A percentile compares a stretch with the other conserved stretches of the same genome.
These are phyloP conservation scores for Trichoderma atroviride DNA, from an alignment of 2,329 filamentous ascomycete genomes.

Conservation along the genomic window DNA sequence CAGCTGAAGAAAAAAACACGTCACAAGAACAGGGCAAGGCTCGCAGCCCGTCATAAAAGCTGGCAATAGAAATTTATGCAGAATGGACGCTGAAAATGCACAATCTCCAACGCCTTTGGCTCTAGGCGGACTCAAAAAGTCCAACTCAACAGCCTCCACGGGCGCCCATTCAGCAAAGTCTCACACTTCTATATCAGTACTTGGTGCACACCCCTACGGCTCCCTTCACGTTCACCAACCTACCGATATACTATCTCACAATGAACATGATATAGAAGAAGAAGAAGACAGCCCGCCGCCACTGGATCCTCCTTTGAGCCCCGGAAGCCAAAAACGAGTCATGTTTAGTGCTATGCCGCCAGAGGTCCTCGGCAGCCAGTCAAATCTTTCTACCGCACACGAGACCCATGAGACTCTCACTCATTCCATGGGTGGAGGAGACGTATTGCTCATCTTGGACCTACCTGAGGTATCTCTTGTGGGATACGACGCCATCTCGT, in stretches of 20 bases:
- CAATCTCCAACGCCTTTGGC: constrained; percentile 1
- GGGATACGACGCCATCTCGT: constrained; percentile 56
- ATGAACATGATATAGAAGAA: constrained; percentile 22
- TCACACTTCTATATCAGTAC: constrained; percentile 43
- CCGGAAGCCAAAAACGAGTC: neutral
- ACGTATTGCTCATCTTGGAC: constrained; percentile 56
- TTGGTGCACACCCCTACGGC: constrained; percentile 48
- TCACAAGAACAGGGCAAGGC: neutral
- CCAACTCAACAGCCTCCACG: constrained; percentile 38
- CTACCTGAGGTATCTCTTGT: constrained; percentile 55
- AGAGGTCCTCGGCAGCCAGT: neutral
- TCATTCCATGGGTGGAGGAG: constrained; percentile 46
- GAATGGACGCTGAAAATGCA: neutral
- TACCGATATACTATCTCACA: constrained; percentile 16
- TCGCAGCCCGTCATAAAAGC: neutral
- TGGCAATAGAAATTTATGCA: neutral
- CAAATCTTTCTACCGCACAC: neutral
- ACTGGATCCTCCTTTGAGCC: constrained; percentile 33
- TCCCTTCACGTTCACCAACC: constrained; percentile 45
- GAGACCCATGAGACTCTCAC: constrained; percentile 27
- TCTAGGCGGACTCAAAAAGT: constrained; percentile 40
- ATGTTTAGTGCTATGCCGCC: constrained; percentile 8
- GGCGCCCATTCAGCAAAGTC: constrained; percentile 39
- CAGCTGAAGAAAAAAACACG: neutral
- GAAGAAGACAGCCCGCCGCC: constrained; percentile 37